phyloP scores from a whole-genome alignment of 345 rosid species.

The Euclidium syriacum region DNA sequence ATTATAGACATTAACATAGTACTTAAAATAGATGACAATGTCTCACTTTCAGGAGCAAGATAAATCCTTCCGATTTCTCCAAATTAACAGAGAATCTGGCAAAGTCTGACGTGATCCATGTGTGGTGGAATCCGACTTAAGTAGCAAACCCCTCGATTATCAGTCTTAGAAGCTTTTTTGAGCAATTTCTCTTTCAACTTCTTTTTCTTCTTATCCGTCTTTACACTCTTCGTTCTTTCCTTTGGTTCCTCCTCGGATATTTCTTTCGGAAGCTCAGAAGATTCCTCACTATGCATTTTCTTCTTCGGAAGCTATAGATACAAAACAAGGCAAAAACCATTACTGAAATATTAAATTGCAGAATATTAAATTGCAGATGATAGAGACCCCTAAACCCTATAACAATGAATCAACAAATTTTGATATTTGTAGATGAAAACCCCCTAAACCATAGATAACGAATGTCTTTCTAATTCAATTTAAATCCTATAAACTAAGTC shows the following conservation, averaged over 20 bases:
- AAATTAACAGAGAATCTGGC: conserved; percentile 64
- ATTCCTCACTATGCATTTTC: conserved; percentile 26
- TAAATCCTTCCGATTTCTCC: conserved; percentile 79
- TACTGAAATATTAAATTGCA: not conserved
- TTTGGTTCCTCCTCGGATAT: not conserved
- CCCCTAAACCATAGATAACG: no score
- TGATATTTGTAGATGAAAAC: no score
- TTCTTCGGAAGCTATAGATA: not conserved
- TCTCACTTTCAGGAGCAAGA: conserved; percentile 71
- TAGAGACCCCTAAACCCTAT: not conserved
- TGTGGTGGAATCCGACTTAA: conserved; percentile 85
- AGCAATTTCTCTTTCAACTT: conserved; percentile 44
- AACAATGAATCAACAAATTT: no score
- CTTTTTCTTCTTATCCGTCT: conserved; percentile 30
- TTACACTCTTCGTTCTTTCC: conserved; percentile 18
- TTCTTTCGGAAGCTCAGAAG: not conserved
- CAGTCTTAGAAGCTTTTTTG: conserved; percentile 56
- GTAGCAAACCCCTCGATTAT: conserved; percentile 80
- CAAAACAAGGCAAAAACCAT: not conserved
- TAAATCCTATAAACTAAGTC: no score
- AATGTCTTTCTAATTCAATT: no score
- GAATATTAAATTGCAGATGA: not conserved
- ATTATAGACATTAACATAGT: not conserved
- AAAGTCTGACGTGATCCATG: conserved; percentile 84
- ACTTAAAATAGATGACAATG: not conserved